These are phyloP conservation scores for Sphagnum fallax DNA, from an alignment of 228 moss, liverwort and hornwort genomes.

Conservation along the genomic window DNA sequence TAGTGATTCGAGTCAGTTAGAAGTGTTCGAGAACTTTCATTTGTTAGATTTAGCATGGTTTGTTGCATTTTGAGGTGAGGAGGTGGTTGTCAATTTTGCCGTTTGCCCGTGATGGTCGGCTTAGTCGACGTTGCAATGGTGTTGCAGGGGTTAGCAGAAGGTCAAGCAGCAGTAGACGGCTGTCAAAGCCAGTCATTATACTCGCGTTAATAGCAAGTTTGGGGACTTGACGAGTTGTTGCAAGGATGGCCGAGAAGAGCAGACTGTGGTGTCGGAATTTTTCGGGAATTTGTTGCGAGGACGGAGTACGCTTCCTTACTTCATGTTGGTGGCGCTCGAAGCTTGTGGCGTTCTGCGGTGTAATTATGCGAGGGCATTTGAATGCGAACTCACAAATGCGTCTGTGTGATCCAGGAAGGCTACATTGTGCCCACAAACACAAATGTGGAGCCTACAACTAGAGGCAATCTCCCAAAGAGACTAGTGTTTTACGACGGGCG, in stretches of 20 bases:
- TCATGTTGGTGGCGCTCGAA: conserved; percentile 51
- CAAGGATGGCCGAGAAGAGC: conserved; percentile 15
- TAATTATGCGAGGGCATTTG: background rate
- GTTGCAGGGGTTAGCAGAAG: too few species aligned
- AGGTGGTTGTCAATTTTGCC: too few species aligned
- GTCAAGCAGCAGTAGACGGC: too few species aligned
- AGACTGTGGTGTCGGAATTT: conserved; percentile 34
- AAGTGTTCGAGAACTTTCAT: too few species aligned
- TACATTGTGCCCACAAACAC: conserved; percentile 26
- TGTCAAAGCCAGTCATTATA: too few species aligned
- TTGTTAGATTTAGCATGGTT: too few species aligned
- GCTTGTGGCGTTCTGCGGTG: conserved; percentile 17
- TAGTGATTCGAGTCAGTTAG: too few species aligned
- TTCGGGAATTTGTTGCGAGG: conserved; percentile 32
- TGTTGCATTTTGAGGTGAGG: too few species aligned
- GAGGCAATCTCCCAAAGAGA: conserved; percentile 19
- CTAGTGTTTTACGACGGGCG: conserved; percentile 43
- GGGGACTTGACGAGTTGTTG: conserved; percentile 5
- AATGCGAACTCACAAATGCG: background rate
- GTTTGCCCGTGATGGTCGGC: too few species aligned
- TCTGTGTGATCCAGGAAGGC: conserved; percentile 25
- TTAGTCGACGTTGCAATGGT: too few species aligned
- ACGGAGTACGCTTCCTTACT: conserved; percentile 38
- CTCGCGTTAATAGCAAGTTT: background rate
- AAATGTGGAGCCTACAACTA: conserved; percentile 16